Base-by-base conservation (phyloP, 495 filamentous ascomycete genomes). In the Aspergillus bertholletiae region DNA sequence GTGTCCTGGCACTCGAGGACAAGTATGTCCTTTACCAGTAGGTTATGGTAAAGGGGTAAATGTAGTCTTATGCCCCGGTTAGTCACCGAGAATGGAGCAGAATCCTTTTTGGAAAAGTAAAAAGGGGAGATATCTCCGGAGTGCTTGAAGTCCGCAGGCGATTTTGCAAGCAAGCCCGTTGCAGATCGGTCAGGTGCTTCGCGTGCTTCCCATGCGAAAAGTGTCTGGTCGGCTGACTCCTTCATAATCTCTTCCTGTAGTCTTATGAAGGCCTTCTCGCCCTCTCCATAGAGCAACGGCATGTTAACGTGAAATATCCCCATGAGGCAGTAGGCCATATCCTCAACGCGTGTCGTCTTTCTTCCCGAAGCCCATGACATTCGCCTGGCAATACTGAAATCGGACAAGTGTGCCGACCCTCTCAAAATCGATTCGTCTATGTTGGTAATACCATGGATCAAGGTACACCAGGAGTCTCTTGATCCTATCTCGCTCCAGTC, bases 221-320 rank as follows among this genome's bases (percentile, higher is more conserved):
- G 44, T 7, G 63, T 53, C 45, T 63, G 49, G 28, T 66, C 64
- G 23, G 57, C 54, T 15, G 58, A 54, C 1, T 37, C 27, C 17
- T 51, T 63, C 22, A 65, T 59, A 12, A 67, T 67, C 39, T 67
- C 51, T 43, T 65, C 51, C 37, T 65, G 60, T 3, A 67, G 51
- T 21, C 61, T 43, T 4, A 37, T 49, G 39, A 65, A 67, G 27
- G 66, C 66, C 22, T 59, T 57, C 9, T 28, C 24, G 3, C 57
- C 65, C 49, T 68, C 63, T 15, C 61, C 64, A 40, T 68, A 68
- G 18, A 68, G 37, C 11, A 69, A 23, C 5, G 65, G 64, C 61
- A 69, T 59, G 27, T 59, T 65, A 8, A 69, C 55, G 12, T 54
- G 43, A 23, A 69, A 69, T n/a, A 67, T 49, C 24, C 64, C 61